Percentiles rank a stretch among this genome's conserved stretches.
These are phyloP conservation scores for Eragrostis curvula DNA, from an alignment of 176 grass and related monocot genomes.

Conservation along the genomic window DNA sequence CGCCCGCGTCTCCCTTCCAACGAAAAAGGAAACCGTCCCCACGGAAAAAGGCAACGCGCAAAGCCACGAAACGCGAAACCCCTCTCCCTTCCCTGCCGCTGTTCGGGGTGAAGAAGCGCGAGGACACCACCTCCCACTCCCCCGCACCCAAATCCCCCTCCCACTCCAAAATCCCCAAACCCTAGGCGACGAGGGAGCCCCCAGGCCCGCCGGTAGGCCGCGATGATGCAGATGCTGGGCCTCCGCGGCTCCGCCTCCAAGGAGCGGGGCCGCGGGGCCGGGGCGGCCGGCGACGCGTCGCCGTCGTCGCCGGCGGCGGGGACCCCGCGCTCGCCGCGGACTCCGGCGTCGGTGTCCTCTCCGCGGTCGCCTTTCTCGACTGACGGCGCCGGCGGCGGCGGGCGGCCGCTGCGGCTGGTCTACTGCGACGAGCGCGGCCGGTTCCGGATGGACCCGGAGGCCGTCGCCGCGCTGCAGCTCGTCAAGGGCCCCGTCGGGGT, in stretches of 20 bases:
- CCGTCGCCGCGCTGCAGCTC: conserved; percentile 66
- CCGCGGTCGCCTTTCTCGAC: conserved; percentile 17
- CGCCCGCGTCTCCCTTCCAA: not conserved
- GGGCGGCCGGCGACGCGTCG: conserved; percentile 14
- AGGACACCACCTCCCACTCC: not conserved
- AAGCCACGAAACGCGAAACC: not conserved
- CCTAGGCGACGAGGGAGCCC: not conserved
- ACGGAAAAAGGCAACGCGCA: not conserved
- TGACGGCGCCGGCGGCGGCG: conserved; percentile 21
- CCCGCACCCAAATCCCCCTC: not conserved
- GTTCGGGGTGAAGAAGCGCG: not conserved
- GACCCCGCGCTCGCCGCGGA: conserved; percentile 4
- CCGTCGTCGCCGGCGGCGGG: not conserved
- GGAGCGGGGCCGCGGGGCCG: conserved; percentile 36
- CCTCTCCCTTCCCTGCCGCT: not conserved
- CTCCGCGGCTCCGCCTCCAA: conserved; percentile 62
- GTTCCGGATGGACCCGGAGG: conserved; percentile 83
- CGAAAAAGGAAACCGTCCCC: not conserved
- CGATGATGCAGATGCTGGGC: conserved; percentile 78
- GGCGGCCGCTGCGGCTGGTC: conserved; percentile 65
- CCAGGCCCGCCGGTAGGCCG: not conserved
- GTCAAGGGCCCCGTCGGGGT: conserved; percentile 77
- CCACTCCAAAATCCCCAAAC: conserved; percentile 17
- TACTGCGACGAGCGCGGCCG: conserved; percentile 72
- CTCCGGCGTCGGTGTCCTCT: conserved; percentile 35